These are phyloP conservation scores for Papilionanthe hybrid DNA, from an alignment of 116 monocot genomes.

Conservation along the genomic window DNA sequence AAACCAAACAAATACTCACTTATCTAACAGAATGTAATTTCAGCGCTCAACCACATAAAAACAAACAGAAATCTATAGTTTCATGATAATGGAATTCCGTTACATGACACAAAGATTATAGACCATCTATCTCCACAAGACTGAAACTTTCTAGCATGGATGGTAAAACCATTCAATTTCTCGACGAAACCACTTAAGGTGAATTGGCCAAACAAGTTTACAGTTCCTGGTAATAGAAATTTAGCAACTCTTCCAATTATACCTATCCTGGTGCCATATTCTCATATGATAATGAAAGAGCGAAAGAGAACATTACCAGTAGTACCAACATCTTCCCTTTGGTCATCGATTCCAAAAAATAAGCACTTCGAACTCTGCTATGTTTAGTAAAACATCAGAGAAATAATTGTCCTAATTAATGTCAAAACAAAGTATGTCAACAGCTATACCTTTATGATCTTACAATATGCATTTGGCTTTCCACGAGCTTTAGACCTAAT, in stretches of 20 bases:
- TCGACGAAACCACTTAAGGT: not conserved
- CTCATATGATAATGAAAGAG: not conserved
- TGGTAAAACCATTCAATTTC: not conserved
- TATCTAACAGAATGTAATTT: not conserved
- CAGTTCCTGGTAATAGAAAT: not conserved
- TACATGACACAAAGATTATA: not conserved
- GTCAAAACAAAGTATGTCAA: slow-evolving; percentile 8
- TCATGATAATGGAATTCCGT: not conserved
- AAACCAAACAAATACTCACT: not conserved
- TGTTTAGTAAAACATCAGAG: slow-evolving; percentile 12
- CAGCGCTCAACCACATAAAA: too few species aligned
- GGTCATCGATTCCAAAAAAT: slow-evolving; percentile 79
- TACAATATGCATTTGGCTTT: slow-evolving; percentile 85
- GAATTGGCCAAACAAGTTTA: not conserved
- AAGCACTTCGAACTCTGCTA: slow-evolving; percentile 77
- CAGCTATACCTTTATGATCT: slow-evolving; percentile 71
- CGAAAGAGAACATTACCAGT: slow-evolving; percentile 41
- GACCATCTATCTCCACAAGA: not conserved
- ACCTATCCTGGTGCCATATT: not conserved
- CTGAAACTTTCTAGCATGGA: not conserved
- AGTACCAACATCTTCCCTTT: slow-evolving; percentile 68
- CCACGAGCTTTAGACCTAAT: slow-evolving; percentile 85
- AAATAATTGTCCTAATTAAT: slow-evolving; percentile 1
- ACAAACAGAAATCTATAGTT: not conserved
- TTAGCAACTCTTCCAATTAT: not conserved